Base-by-base conservation (phyloP, 139 green algal genomes). In the Edaphochlamys debaryana region DNA sequence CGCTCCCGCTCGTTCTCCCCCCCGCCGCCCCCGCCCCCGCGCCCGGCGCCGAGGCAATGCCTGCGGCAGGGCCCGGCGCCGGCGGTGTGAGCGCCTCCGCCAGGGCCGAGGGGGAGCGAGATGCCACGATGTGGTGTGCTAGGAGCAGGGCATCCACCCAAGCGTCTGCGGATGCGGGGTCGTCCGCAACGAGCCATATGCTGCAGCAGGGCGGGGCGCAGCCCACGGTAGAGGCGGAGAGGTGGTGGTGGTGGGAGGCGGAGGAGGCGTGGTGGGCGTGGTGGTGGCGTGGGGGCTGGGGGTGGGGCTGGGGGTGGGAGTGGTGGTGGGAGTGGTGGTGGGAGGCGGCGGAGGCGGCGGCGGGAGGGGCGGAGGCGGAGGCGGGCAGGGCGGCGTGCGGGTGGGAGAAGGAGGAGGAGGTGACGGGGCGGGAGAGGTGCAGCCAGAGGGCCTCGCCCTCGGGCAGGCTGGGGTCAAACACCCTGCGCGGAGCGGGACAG, bases 61-160 rank as follows among this genome's bases (percentile, higher is more conserved):
- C 50, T 9, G 23, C 22, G 2, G 19, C 56, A 3, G 23, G 9
- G 56, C 19, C 56, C 2, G 56, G 4, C 19, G 37, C 73, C 8
- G 60, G 22, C 38, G 85, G 85, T 29, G 48, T 68, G 45, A 93
- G 66, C 13, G 90, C 90, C 68, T 86, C 79, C 34, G 79, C 79
- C n/a, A 93, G 80, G 38, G 80, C 86, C 0, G 85, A 81, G 41
- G 70, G 25, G 34, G 52, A 73, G 4, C 86, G 69, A 34, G 75
- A 79, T 1, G 9, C 67, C 6, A 86, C 87, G 13, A 94, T 71
- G 71, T 93, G 68, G 13, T 82, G 50, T 2, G 37, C 52, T 42
- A 94, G 85, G 62, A 88, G 62, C 69, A 94, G 77, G 27, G 82
- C 86, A 67, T 96, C 92, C 32, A 91, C 88, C 92, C 94, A 97